Evolutionary conservation across 768 basidiomycete species (phyloP), one percentile per base, ranked within the genome.

Genomic region (Suillus plorans): DNA sequence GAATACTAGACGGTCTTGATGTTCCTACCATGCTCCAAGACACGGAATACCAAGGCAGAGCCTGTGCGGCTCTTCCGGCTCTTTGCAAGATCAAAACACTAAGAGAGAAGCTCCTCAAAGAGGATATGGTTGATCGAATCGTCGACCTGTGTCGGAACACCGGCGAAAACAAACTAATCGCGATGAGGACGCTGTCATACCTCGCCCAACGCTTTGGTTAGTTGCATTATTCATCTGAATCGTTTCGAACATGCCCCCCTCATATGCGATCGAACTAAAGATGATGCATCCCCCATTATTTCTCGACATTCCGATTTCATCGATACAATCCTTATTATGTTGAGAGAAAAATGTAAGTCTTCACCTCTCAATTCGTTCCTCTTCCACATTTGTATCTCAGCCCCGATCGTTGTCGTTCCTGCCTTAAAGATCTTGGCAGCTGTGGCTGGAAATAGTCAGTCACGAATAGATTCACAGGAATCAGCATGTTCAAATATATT

Each of bases 51-150:
- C 64, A 64, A 39, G 22, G 47, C 50, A 74, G 72, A 3, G 74
- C 68, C 41, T 76, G 75, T 68, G 68, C 67, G 6, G 76, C 65
- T 50, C 37, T 75, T 5, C 75, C 75, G 0, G 70, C 74, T 10
- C 73, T 75, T 45, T 76, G 70, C 65, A 72, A 74, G 44, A 61
- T 66, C 18, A 0, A 28, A 3, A 63, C 66, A 2, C 47, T 76
- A 39, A 69, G 50, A 45, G 25, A 34, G 0, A 56, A 53, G 18
- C 36, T 76, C 14, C 59, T 72, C 16, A 67, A 14, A 20, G 34
- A 76, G 1, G 55, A 52, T 18, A 70, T 73, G 37, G 16, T 75
- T 65, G 53, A 56, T 25, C 45, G 18, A 18, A 65, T 75, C 16
- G 63, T 76, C 50, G 36, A 64, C 9, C 57, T 69, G 2, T 75